A percentile compares a stretch with the other conserved stretches of the same genome.
Evolutionary conservation across 257 asterid genomes (phyloP).

Genomic region (Verbena officinalis): DNA sequence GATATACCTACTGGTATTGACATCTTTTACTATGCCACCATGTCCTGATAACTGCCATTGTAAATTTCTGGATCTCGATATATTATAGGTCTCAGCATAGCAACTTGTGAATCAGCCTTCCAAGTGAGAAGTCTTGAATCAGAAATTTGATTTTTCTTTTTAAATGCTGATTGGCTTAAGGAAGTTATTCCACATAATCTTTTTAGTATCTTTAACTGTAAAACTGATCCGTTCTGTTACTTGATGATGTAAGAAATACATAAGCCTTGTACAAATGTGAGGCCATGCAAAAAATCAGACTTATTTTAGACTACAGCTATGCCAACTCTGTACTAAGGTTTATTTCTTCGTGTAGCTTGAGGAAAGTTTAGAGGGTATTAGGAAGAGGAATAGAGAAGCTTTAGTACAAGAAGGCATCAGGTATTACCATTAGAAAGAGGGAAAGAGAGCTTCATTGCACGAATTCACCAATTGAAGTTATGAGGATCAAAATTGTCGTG

Average conservation of each 20-base stretch:
- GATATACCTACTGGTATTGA: slow-evolving; percentile 53
- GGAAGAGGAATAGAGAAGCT: background rate
- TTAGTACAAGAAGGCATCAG: background rate
- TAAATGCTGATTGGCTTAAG: background rate
- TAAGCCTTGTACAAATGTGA: background rate
- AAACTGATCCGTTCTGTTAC: background rate
- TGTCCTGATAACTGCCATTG: slow-evolving; percentile 18
- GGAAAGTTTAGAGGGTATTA: background rate
- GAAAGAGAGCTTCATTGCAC: too few relatives aligned
- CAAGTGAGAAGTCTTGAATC: background rate
- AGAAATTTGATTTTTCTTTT: background rate
- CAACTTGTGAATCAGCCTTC: background rate
- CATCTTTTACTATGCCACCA: slow-evolving; percentile 26
- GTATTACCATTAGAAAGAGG: too few relatives aligned
- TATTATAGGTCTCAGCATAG: background rate
- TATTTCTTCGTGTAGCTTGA: background rate
- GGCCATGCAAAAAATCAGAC: slow-evolving; percentile 4
- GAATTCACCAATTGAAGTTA: background rate
- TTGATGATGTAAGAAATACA: background rate
- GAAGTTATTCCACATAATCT: background rate
- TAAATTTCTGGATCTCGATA: slow-evolving; percentile 5
- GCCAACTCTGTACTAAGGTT: background rate
- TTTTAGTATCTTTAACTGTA: background rate
- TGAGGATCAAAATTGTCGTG: background rate
- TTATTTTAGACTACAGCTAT: background rate